Evolutionary conservation across 2,329 filamentous ascomycete genomes (phyloP), one percentile per base, ranked within the genome.

Genomic region (Fusarium nelsonii): DNA sequence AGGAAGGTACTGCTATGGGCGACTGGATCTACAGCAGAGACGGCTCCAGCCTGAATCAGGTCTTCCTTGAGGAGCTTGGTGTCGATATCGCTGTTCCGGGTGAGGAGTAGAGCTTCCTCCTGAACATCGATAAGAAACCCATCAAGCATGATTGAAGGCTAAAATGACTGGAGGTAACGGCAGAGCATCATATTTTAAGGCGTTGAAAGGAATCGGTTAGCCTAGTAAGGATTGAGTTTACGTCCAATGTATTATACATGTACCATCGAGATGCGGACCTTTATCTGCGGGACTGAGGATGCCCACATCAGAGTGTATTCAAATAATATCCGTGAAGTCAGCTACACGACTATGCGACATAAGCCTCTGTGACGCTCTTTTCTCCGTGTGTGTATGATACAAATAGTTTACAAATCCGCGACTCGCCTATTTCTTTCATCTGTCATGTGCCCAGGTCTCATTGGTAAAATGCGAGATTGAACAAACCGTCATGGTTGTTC

Each of bases 21-120:
- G 87, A 91, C 67, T 99, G 96, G 96, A 85, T 98, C 48, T 98
- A 97, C 78, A 80, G 93, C 60, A 86, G 95, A 48, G 94, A 98
- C 78, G 91, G 91, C n/a, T 88, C 87, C 48, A 91, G 89, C 43
- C 81, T 99, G 75, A 89, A 86, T 36, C 86, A 91, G 36, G 78
- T 98, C 58, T 80, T 98, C 74, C 85, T 88, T 68, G 84, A 90
- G 67, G 96, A 99, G 83, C 82, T 97, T 49, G 90, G 88, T 4
- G 82, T 97, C 49, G 85, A 90, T 63, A 78, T 93, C 54, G 77
- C 69, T n/a, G 57, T 67, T 54, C 68, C 76, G 3, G 55, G 58
- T 12, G 66, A 75, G 34, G 74, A 75, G 56, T 78, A 76, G 69
- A 67, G 63, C 65, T 74, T 72, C 56, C 43, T 69, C n/a, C 52